Evolutionary conservation across 805 yeast species (phyloP), one percentile per base, ranked within the genome.

Genomic region (Yueomyces sp.): DNA sequence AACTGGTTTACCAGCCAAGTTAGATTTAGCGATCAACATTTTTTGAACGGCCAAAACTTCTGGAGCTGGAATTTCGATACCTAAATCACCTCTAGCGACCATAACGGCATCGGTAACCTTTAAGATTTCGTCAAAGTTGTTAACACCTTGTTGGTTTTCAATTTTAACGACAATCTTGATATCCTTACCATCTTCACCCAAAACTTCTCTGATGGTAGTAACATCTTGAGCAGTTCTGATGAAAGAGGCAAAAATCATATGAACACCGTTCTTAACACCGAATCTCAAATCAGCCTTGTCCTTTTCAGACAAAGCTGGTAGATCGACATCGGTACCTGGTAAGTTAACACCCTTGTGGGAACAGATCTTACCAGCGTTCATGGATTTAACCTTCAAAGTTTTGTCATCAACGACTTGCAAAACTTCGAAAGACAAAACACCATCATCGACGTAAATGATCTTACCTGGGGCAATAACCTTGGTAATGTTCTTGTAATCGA

Each of bases 11-110:
- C 96, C 98, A 55, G 95, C 97, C 66, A 90, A 74, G 81, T 92
- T 94, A 77, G 95, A 92, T 75, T 92, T 92, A 64, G 98, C 97
- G 66, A 92, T 90, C 73, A 92, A 77, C 75, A 88, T 95, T 79
- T 92, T 92, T 75, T 92, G 98, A 57, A 88, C 97, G 59, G 92
- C 87, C 68, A 92, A 88, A 51, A 92, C 98, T 74, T 88, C 94
- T 52, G 96, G 90, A 54, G 98, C 97, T 55, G 97, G 97, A 62
- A 92, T 92, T 76, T 92, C 98, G 63, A 92, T 92, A 77, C 98
- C 98, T 61, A 92, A 77, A 69, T 92, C 98, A 77, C 98, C 98
- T 73, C 98, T 83, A 62, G 98, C 98, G 67, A 92, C 97, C 98
- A 92, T 92, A 63, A 92, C 96, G 76, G 97, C 98, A 66, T 92